Evolutionary conservation across 805 yeast genomes (phyloP).

Genomic region (Lipomyces spencermartinsiae): DNA sequence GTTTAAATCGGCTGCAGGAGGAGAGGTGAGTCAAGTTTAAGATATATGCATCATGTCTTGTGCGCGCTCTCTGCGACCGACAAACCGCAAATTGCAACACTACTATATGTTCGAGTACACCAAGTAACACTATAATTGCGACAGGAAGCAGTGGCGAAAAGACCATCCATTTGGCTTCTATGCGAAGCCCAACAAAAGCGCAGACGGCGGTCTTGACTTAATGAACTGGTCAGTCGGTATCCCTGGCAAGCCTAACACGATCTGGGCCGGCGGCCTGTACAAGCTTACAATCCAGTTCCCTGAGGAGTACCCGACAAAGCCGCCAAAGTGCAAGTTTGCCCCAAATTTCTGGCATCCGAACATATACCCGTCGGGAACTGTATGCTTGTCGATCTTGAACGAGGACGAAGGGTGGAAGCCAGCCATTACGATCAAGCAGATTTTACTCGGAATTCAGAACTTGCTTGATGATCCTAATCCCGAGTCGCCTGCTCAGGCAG

Average conservation of each 20-base stretch:
- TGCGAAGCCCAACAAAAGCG: constrained; percentile 84
- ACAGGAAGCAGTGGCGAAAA: constrained; percentile 94
- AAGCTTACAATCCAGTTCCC: constrained; percentile 85
- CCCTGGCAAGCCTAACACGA: constrained; percentile 86
- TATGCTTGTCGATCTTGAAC: constrained; percentile 89
- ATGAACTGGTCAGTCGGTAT: constrained; percentile 93
- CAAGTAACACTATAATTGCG: not conserved
- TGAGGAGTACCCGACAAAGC: constrained; percentile 92
- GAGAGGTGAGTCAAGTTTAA: constrained; percentile 60
- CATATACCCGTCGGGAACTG: constrained; percentile 96
- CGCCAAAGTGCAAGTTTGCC: constrained; percentile 92
- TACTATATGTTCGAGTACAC: not conserved
- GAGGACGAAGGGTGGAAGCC: constrained; percentile 99
- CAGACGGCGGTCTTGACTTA: constrained; percentile 84
- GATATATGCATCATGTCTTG: not conserved
- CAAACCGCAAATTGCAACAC: not conserved
- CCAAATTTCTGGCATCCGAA: constrained; percentile 94
- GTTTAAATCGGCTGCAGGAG: constrained; percentile 85
- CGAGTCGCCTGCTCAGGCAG: constrained; percentile 95
- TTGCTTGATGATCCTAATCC: constrained; percentile 89
- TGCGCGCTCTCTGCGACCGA: not conserved
- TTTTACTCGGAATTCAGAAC: constrained; percentile 91
- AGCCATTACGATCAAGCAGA: constrained; percentile 83
- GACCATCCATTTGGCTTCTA: constrained; percentile 98
- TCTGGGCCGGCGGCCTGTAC: constrained; percentile 90